Base-by-base conservation (phyloP, 176 grass and related monocot species). In the Zea luxurians region DNA sequence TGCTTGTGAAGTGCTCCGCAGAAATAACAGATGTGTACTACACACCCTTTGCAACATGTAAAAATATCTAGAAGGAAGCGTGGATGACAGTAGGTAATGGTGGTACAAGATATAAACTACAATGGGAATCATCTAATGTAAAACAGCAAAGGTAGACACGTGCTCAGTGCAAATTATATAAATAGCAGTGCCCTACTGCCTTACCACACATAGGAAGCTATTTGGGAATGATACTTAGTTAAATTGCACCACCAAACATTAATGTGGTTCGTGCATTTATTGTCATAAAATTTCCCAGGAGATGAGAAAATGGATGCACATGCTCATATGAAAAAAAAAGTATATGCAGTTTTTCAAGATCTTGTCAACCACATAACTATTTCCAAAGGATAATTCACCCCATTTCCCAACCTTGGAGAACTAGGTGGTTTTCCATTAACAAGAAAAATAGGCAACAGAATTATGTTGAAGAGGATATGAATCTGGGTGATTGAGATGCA, bases 11-110 rank as follows among this genome's bases (percentile, higher is more conserved):
- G 74, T 70, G 54, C 9, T 73, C 9, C 10, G 5, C 37, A 68
- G 37, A 61, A 53, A 27, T 48, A 63, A n/a, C 45, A 74, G 3
- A 62, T 80, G 37, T n/a, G 11, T 68, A 79, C 49, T 21, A 58
- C n/a, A 58, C n/a, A 58, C n/a, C 55, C n/a, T 58, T 21, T 0
- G 1, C 7, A 58, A 20, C 55, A 58, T 58, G 55, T 10, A 58
- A 58, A 58, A 17, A 21, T 58, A 58, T 58, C n/a, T 10, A 58
- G 55, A 2, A 21, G 55, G n/a, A 58, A 58, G 7, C 0, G 1
- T 58, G n/a, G n/a, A 10, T 10, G 8, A 21, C n/a, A 20, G 55
- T 20, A 58, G 8, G n/a, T 58, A 58, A 20, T 58, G 55, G 55
- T 21, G n/a, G n/a, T 58, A 58, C n/a, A 21, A 1, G 17, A 0